A percentile compares a stretch with the other conserved stretches of the same genome.
Conservation (phyloP, 495 filamentous ascomycete genomes). For the Penicillium canariense region DNA sequence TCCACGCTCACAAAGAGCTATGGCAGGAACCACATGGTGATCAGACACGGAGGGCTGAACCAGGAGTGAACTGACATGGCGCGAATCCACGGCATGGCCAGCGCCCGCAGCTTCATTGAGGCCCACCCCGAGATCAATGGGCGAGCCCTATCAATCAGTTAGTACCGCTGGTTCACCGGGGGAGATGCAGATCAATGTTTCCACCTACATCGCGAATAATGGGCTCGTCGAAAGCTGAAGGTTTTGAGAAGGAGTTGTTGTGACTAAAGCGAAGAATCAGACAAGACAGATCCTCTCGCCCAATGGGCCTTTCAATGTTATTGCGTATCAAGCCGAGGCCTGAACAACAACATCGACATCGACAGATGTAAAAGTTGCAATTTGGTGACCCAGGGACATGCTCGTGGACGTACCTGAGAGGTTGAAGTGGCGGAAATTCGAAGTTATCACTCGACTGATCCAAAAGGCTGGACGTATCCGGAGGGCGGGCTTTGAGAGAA, state of each 20-base stretch:
- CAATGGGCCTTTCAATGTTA: background rate
- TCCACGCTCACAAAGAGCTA: too few relatives aligned
- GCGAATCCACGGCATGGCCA: background rate
- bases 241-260: background rate
- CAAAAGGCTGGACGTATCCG: background rate
- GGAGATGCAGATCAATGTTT: too few relatives aligned
- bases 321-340: background rate
- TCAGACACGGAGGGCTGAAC: background rate
- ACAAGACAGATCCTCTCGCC: background rate
- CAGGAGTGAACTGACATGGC: background rate
- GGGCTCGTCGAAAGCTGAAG: background rate
- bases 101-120: background rate
- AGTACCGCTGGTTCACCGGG: background rate
- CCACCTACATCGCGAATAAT: constrained; percentile 6
- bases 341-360: background rate
- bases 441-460: background rate
- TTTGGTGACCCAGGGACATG: background rate
- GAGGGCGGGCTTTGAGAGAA: background rate
- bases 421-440: background rate
- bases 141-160: background rate
- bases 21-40: too few relatives aligned
- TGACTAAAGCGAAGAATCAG: background rate
- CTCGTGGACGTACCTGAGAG: background rate
- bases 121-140: background rate
- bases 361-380: background rate